A percentile compares a stretch with the other conserved stretches of the same genome.
phyloP scores from a whole-genome alignment of 2,329 filamentous ascomycete species.

The Beauveria sp. region DNA sequence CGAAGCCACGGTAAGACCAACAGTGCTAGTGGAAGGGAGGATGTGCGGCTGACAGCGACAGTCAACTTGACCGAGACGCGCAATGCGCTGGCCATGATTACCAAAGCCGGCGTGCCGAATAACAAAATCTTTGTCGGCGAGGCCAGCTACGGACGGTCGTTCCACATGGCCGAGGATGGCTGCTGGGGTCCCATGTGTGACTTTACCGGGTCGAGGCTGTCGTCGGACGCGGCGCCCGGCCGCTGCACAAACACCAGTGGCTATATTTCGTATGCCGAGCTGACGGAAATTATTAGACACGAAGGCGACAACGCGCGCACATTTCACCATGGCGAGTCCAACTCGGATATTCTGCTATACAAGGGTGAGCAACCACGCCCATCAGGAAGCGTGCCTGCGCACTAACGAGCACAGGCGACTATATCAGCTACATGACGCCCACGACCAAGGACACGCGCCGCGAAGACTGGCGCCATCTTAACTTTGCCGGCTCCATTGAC shows the following conservation, averaged over 20 bases:
- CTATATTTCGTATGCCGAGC: background rate
- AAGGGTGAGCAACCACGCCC: no score
- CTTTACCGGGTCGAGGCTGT: background rate
- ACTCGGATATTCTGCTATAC: no score
- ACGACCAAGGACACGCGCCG: no score
- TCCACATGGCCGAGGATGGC: background rate
- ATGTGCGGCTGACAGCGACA: no score
- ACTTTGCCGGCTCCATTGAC: no score
- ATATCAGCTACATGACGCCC: no score
- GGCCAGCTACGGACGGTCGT: background rate
- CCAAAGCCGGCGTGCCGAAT: slow-evolving; percentile 7
- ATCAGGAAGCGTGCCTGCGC: no score
- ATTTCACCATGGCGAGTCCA: no score
- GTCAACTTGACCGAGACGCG: slow-evolving; percentile 30
- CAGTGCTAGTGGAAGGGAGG: no score
- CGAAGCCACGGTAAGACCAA: slow-evolving; percentile 18
- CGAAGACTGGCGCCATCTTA: no score
- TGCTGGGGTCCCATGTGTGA: background rate
- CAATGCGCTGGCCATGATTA: slow-evolving; percentile 26
- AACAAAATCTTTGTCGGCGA: background rate
- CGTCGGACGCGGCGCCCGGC: background rate
- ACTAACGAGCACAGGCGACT: no score
- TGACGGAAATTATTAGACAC: background rate
- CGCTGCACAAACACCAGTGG: background rate
- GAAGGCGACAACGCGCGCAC: no score